phyloP scores from a whole-genome alignment of 495 filamentous ascomycete species.

The Parathielavia appendiculata region DNA sequence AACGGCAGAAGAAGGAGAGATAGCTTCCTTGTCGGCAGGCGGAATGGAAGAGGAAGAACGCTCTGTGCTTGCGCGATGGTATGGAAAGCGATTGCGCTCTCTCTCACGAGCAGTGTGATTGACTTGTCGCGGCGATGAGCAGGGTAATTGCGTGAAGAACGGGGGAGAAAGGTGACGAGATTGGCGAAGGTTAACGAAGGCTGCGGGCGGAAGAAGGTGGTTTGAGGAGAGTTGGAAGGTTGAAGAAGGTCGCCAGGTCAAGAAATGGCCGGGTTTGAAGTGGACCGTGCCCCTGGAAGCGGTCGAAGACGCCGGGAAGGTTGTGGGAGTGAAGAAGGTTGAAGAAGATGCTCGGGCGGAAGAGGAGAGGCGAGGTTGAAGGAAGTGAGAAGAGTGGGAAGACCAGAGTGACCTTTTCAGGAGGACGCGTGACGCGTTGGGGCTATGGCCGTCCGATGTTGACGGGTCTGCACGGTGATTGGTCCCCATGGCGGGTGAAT shows the following conservation, averaged over 20 bases:
- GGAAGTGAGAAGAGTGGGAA: background rate
- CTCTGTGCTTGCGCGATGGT: too few species aligned
- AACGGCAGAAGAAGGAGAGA: background rate
- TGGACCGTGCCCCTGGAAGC: too few species aligned
- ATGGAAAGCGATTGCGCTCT: too few species aligned
- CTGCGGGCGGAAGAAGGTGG: too few species aligned
- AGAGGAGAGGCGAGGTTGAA: background rate
- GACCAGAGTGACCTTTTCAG: background rate
- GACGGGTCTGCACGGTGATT: too few species aligned
- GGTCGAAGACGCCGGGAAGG: background rate
- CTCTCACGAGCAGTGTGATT: too few species aligned
- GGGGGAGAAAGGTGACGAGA: too few species aligned
- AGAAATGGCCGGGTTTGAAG: too few species aligned
- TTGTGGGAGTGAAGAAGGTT: background rate
- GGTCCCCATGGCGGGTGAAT: too few species aligned
- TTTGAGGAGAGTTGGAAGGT: too few species aligned
- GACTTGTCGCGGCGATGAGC: too few species aligned
- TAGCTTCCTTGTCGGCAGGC: background rate
- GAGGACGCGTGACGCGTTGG: background rate
- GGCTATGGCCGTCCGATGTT: background rate
- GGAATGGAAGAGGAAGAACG: background rate
- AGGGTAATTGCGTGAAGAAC: background rate
- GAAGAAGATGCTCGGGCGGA: background rate
- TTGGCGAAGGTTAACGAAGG: background rate
- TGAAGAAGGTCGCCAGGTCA: too few species aligned